Base-by-base conservation (phyloP, 805 yeast genomes). In the Myxozyma vanderwaltii region DNA sequence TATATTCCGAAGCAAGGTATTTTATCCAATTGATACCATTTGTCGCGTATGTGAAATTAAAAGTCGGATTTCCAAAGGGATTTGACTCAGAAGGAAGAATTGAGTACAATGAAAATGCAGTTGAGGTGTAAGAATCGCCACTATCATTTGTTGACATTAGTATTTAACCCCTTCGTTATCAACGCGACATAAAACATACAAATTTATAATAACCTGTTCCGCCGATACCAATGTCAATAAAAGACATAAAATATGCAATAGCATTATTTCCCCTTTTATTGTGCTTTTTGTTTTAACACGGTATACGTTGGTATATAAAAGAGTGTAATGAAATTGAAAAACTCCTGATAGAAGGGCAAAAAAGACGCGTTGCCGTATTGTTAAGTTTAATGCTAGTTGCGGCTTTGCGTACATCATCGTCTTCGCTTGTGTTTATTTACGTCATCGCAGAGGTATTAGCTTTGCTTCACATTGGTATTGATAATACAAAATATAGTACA, bases 11-110 rank as follows among this genome's bases (percentile, higher is more conserved):
- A 17, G 61, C 51, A 10, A 59, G 51, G 40, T 59, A 56, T 31
- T 59, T 59, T 13, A 56, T 31, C 63, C 59, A 59, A 43, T 59
- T 59, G 26, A 51, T 36, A 13, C 63, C 63, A 41, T 55, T 59
- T 1, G 58, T 44, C 24, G 41, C 31, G 50, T 39, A 59, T 12
- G 47, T 36, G 12, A 26, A 43, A 26, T 39, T 19, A 26, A 51
- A 17, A 4, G 46, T 26, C 19, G 60, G 63, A 38, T 59, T 59
- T 5, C 60, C 63, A 24, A 59, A 59, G 23, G 63, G 56, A 29
- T 55, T 54, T 6, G 19, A 44, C 17, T 31, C 39, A 4, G 43
- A 17, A 21, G 63, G 63, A 3, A 50, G 44, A 12, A 39, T 6
- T 13, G 36, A 21, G 21, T 29, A 2, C 15, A 46, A 31, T 1